Evolutionary conservation across 2,329 filamentous ascomycete species (phyloP), one percentile per base, ranked within the genome.

Genomic region (Cytospora schulzeri): DNA sequence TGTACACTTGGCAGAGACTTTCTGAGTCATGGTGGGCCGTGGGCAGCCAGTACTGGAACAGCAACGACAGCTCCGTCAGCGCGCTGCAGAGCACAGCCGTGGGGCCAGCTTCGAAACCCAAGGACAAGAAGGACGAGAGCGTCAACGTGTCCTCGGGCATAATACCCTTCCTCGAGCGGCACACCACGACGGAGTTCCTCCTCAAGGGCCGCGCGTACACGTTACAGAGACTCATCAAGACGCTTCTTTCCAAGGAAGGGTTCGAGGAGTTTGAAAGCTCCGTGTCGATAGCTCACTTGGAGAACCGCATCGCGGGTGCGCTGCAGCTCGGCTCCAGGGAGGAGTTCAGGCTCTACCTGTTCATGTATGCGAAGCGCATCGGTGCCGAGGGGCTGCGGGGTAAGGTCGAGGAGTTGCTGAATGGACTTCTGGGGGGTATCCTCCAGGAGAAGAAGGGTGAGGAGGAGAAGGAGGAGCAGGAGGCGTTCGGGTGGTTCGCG

Each of bases 21-120:
- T 96, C 93, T 2, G 96, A 99, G 74, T 86, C 92, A 2, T 99
- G 95, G 95, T 99, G 95, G 93, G 94, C 94, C 0, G 93, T 98
- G 0, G 93, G 93, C 22, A 96, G 92, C 70, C 95, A 99, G 74
- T 99, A 99, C 76, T 99, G 95, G 96, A 98, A 99, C 76, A 96
- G 93, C 0, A 96, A 93, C 60, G 95, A 97, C 72, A 93, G 92
- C 1, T 93, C 93, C 0, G 88, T 97, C 60, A 89, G 91, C 56
- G 91, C 93, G 58, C 78, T 97, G 45, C 88, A 92, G 69, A 88
- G 91, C 2, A 89, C 88, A 1, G 87, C 88, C 12, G 83, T 89
- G 9, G 87, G 89, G 0, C 81, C 87, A 2, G 81, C 81, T 50
- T 77, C 80, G 11, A 76, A 79, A n/a, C 71, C 80, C 11, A 81